phyloP scores from a whole-genome alignment of 192 early-diverging fungal species.

The Backusella luteola region DNA sequence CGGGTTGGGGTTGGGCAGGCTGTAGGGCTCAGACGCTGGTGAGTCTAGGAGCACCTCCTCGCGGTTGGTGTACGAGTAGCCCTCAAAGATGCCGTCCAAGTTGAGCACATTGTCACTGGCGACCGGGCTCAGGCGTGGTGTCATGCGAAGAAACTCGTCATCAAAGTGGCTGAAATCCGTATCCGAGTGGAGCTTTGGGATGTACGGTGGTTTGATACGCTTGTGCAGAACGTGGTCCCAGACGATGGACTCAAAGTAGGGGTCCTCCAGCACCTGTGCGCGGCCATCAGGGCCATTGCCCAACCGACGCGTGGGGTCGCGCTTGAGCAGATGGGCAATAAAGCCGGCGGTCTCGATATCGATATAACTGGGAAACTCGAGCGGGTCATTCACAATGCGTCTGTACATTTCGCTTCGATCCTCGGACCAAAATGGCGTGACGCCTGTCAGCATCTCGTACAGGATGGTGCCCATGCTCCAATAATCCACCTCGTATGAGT shows the following conservation, averaged over 20 bases:
- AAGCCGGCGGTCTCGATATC: slow-evolving; percentile 40
- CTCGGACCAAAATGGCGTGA: slow-evolving; percentile 55
- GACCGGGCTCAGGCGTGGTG: slow-evolving; percentile 39
- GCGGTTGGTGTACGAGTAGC: slow-evolving; percentile 24
- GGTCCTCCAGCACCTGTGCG: slow-evolving; percentile 63
- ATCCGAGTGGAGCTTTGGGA: slow-evolving; percentile 54
- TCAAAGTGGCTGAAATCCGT: slow-evolving; percentile 57
- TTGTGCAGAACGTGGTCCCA: slow-evolving; percentile 69
- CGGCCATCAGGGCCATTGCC: slow-evolving; percentile 55
- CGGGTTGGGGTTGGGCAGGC: background rate
- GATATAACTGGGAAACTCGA: slow-evolving; percentile 45
- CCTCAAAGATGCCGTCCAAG: slow-evolving; percentile 20
- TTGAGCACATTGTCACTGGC: background rate
- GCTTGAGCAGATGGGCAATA: slow-evolving; percentile 44
- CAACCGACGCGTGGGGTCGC: slow-evolving; percentile 58
- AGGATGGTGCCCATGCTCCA: slow-evolving; percentile 90
- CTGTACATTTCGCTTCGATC: slow-evolving; percentile 51
- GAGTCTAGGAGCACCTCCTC: background rate
- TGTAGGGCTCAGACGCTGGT: background rate
- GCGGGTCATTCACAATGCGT: slow-evolving; percentile 47
- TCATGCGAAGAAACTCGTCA: slow-evolving; percentile 46
- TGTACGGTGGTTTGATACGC: slow-evolving; percentile 61
- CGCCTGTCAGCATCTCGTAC: slow-evolving; percentile 89
- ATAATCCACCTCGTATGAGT: slow-evolving; percentile 80
- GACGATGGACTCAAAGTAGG: slow-evolving; percentile 70